phyloP scores from a whole-genome alignment of 305 asterid genomes.

The Withania somnifera region DNA sequence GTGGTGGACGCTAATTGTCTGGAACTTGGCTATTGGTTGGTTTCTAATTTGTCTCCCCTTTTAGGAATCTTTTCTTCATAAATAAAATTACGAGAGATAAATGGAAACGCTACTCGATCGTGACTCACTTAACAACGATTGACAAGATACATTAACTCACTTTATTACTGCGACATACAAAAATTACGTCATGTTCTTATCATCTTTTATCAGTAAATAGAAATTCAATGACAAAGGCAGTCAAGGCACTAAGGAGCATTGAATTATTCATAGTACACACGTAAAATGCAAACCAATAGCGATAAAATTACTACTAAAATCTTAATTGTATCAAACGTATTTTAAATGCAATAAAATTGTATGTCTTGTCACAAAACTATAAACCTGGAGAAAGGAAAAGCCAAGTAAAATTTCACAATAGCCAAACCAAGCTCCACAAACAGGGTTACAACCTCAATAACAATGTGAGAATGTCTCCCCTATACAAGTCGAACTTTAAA shows the following conservation, averaged over 20 bases:
- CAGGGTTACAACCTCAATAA: neutral
- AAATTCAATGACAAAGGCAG: neutral
- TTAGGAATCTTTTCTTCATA: neutral
- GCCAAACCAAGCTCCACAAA: neutral
- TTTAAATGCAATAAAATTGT: neutral
- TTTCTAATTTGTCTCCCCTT: neutral
- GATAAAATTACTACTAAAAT: neutral
- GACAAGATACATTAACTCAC: neutral
- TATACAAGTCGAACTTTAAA: neutral
- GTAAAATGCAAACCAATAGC: neutral
- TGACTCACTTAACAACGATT: too few relatives aligned
- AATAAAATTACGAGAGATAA: neutral
- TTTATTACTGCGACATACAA: neutral
- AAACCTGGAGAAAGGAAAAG: neutral
- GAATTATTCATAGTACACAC: neutral
- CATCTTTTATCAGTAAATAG: neutral
- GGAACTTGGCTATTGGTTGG: neutral
- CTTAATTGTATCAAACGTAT: neutral
- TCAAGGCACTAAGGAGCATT: neutral
- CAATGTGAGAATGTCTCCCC: slow-evolving; percentile 1
- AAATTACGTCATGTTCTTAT: neutral
- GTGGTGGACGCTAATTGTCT: neutral
- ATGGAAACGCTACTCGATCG: too few relatives aligned
- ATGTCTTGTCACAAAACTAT: neutral
- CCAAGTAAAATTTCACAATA: neutral